Conservation (phyloP, 352 stramenopile genomes). For the Pythium folliculosum region DNA sequence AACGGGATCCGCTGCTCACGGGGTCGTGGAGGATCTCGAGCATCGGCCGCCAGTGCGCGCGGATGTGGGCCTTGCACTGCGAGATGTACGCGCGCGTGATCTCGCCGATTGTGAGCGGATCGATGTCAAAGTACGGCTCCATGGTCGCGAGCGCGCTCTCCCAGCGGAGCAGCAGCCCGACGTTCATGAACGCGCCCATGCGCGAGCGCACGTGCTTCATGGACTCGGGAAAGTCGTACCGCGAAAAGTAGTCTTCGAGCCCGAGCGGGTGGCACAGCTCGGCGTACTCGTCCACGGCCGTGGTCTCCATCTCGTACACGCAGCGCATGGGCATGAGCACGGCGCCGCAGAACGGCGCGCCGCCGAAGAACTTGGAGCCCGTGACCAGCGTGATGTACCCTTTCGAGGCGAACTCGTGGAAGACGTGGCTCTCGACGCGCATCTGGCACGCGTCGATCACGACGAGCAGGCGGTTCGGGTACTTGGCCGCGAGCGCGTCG, state of each 20-base stretch:
- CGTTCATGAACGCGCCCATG: constrained; percentile 68
- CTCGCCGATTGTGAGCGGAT: constrained; percentile 38
- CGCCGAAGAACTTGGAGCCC: constrained; percentile 88
- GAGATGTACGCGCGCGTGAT: constrained; percentile 68
- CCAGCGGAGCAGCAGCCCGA: constrained; percentile 78
- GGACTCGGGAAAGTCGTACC: constrained; percentile 65
- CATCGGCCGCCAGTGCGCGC: constrained; percentile 43
- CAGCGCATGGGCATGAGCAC: constrained; percentile 79
- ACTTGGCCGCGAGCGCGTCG: constrained; percentile 49
- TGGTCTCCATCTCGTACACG: constrained; percentile 80
- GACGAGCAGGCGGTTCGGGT: constrained; percentile 74
- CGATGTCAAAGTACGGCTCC: constrained; percentile 74
- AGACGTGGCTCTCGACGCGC: constrained; percentile 59
- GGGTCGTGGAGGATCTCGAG: constrained; percentile 48
- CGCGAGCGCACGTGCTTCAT: constrained; percentile 68
- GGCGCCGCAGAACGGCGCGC: constrained; percentile 83
- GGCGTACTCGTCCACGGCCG: constrained; percentile 51
- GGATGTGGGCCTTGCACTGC: constrained; percentile 49
- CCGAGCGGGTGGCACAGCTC: constrained; percentile 70
- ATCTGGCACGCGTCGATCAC: constrained; percentile 90
- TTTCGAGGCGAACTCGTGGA: constrained; percentile 61
- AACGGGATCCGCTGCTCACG: neutral
- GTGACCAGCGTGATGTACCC: constrained; percentile 82
- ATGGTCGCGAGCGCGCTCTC: constrained; percentile 79
- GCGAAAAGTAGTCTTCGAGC: constrained; percentile 84